These are phyloP conservation scores for Pseudopithomyces maydicus DNA, from an alignment of 2,329 filamentous ascomycete species.

Conservation along the genomic window DNA sequence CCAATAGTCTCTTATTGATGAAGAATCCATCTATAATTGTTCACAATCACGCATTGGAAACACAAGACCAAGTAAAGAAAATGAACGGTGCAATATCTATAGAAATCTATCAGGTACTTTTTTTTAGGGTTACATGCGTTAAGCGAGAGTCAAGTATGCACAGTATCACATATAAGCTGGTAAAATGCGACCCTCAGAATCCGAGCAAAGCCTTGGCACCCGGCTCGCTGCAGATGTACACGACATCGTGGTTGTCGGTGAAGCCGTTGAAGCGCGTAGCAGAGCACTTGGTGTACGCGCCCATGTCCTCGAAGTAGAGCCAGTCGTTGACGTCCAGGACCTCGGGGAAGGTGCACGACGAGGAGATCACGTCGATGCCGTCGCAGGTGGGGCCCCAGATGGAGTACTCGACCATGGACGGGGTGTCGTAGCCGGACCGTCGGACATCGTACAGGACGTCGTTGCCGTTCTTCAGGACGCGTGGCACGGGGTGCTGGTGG, in stretches of 20 bases:
- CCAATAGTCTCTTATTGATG: no score
- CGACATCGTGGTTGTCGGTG: constrained; percentile 85
- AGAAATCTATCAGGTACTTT: no score
- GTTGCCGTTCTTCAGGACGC: constrained; percentile 71
- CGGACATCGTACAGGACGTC: constrained; percentile 59
- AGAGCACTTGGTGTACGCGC: constrained; percentile 97
- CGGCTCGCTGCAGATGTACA: constrained; percentile 94
- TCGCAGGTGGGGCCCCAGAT: constrained; percentile 99
- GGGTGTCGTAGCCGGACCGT: constrained; percentile 52
- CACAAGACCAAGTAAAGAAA: no score
- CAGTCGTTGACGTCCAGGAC: constrained; percentile 91
- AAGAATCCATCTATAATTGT: no score
- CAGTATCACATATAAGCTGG: not conserved
- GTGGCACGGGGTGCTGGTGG: constrained; percentile 88
- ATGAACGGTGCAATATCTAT: no score
- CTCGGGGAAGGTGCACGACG: constrained; percentile 76
- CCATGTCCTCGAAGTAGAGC: constrained; percentile 99
- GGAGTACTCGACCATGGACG: constrained; percentile 75
- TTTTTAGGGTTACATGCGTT: no score
- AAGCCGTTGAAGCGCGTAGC: constrained; percentile 98
- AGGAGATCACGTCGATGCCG: constrained; percentile 91
- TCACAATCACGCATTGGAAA: no score
- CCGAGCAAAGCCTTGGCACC: constrained; percentile 76
- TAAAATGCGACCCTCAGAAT: constrained; percentile 14
- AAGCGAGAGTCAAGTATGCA: not conserved